A percentile compares a stretch with the other conserved stretches of the same genome.
These are phyloP conservation scores for Rubroboletus pulcherrimus DNA, from an alignment of 768 basidiomycete genomes.

Conservation along the genomic window DNA sequence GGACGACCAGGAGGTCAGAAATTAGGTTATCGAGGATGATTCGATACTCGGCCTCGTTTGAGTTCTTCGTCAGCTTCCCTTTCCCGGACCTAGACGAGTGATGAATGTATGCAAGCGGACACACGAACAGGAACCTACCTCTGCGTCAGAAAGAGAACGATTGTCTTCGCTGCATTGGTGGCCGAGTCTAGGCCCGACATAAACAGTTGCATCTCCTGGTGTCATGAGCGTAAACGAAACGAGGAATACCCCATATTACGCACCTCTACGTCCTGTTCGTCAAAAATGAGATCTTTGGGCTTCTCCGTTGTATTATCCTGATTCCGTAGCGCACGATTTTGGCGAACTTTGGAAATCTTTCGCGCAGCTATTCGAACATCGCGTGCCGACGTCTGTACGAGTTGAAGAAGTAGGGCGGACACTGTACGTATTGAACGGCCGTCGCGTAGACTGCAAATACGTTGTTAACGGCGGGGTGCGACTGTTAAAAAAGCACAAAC, in stretches of 20 bases:
- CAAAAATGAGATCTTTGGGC: constrained; percentile 51
- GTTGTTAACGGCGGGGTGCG: background rate
- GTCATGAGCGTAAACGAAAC: constrained; percentile 1
- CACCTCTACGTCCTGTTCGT: constrained; percentile 68
- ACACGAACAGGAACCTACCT: constrained; percentile 34
- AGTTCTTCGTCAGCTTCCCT: constrained; percentile 82
- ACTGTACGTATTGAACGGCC: constrained; percentile 91
- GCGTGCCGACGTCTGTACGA: constrained; percentile 93
- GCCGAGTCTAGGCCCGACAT: constrained; percentile 74
- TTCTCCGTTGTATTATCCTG: constrained; percentile 57
- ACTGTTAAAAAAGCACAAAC: constrained; percentile 38
- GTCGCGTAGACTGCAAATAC: constrained; percentile 67
- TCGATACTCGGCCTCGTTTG: constrained; percentile 92
- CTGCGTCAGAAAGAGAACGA: constrained; percentile 72
- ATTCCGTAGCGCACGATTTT: constrained; percentile 57
- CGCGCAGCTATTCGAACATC: constrained; percentile 74
- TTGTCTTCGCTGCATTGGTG: constrained; percentile 79
- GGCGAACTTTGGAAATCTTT: constrained; percentile 57
- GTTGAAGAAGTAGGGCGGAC: constrained; percentile 87
- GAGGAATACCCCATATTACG: background rate
- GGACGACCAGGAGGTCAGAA: constrained; percentile 78
- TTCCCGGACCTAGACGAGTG: constrained; percentile 63
- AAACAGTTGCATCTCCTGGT: constrained; percentile 70
- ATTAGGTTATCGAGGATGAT: constrained; percentile 90
- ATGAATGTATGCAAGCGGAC: background rate